Evolutionary conservation across 2,329 filamentous ascomycete genomes (phyloP).

Genomic region (Colletotrichum abscissum): DNA sequence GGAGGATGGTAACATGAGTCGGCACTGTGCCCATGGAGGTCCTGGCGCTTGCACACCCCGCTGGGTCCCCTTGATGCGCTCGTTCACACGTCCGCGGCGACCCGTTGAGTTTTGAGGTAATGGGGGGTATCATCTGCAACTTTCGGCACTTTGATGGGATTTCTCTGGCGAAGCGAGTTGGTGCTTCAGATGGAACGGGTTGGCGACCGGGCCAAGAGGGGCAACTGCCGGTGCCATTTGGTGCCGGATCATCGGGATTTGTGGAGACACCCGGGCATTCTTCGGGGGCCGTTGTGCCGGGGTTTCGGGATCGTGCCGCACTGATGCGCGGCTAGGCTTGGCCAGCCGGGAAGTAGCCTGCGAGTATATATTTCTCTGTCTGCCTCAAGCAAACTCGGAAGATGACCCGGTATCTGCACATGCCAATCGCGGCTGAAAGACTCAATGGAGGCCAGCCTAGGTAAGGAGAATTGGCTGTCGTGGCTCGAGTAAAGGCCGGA

Average conservation of each 20-base stretch:
- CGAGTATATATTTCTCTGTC: not conserved
- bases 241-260: slow-evolving; percentile 2
- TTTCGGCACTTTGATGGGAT: slow-evolving; percentile 33
- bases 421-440: not conserved
- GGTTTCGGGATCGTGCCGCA: not conserved
- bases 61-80: not conserved
- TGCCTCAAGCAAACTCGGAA: not conserved
- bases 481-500: not conserved
- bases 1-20: not conserved
- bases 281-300: not conserved
- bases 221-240: not conserved
- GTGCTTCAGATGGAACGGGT: slow-evolving; percentile 5
- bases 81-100: not conserved
- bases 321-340: not conserved
- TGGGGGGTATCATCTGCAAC: slow-evolving; percentile 27
- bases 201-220: not conserved
- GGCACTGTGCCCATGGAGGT: slow-evolving; percentile 23
- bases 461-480: not conserved
- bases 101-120: slow-evolving; percentile 21
- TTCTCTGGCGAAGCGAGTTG: slow-evolving; percentile 1
- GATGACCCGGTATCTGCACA: not conserved
- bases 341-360: not conserved
- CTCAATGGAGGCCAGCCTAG: not conserved
- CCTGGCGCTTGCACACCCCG: slow-evolving; percentile 8
- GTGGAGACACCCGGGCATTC: slow-evolving; percentile 3